These are phyloP conservation scores for Tulasnella calospora DNA, from an alignment of 768 basidiomycete genomes.

Conservation along the genomic window DNA sequence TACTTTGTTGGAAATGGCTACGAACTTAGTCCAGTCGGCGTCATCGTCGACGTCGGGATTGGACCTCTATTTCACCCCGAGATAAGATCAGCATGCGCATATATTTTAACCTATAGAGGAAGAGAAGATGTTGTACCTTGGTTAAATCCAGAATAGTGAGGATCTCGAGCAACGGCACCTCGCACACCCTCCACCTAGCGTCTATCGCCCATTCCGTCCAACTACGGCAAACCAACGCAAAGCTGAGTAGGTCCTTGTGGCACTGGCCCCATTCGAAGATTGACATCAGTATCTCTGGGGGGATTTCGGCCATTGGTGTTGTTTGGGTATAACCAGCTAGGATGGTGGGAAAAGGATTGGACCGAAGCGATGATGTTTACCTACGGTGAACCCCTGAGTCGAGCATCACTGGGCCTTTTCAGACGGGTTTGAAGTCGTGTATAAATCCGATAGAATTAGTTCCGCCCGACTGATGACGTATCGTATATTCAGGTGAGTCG, in stretches of 20 bases:
- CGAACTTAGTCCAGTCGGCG: neutral
- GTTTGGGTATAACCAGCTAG: neutral
- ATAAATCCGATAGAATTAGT: too few species aligned
- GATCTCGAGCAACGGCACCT: neutral
- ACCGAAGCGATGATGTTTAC: too few species aligned
- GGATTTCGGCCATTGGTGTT: neutral
- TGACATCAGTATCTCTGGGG: neutral
- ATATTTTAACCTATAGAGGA: neutral
- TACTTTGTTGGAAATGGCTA: neutral
- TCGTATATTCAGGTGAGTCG: too few species aligned
- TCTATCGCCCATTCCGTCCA: neutral
- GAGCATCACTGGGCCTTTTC: too few species aligned
- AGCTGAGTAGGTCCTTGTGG: neutral
- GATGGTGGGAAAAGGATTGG: neutral
- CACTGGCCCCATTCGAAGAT: neutral
- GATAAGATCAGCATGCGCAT: neutral
- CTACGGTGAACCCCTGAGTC: too few species aligned
- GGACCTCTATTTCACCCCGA: neutral
- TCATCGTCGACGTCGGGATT: neutral
- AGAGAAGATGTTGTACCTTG: neutral
- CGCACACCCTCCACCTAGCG: neutral
- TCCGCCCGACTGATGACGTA: too few species aligned
- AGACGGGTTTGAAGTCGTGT: too few species aligned
- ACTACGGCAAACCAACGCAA: neutral
- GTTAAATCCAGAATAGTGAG: neutral